Conservation (phyloP, 352 stramenopile species). For the Phytophthora fragariae region DNA sequence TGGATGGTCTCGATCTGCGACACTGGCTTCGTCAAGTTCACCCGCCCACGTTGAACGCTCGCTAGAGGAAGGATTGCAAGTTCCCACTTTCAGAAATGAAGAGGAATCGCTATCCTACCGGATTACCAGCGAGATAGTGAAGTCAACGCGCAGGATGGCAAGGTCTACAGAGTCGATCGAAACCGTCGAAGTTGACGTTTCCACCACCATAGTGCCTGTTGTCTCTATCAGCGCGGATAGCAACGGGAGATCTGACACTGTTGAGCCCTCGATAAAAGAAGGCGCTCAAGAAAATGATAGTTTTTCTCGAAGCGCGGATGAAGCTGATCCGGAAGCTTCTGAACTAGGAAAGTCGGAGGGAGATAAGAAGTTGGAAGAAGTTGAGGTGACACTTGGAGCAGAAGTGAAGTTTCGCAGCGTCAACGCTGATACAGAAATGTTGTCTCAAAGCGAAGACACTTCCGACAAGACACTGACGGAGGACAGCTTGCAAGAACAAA, state of each 20-base stretch:
- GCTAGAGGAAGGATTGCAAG: constrained; percentile 7
- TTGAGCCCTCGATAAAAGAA: constrained; percentile 3
- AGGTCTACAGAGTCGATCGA: constrained; percentile 13
- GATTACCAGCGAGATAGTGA: constrained; percentile 9
- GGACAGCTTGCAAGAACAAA: constrained; percentile 7
- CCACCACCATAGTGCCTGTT: neutral
- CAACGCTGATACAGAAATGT: constrained; percentile 10
- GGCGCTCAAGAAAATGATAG: constrained; percentile 12
- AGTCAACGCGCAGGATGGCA: constrained; percentile 7
- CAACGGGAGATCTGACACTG: constrained; percentile 1
- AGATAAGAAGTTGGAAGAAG: constrained; percentile 19
- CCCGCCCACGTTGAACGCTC: neutral
- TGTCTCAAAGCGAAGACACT: constrained; percentile 6
- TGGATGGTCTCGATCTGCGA: constrained; percentile 60
- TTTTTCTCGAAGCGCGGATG: neutral
- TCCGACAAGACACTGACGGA: neutral
- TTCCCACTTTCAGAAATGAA: neutral
- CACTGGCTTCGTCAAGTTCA: constrained; percentile 9
- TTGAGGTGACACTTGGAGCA: constrained; percentile 27
- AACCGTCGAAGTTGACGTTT: constrained; percentile 12
- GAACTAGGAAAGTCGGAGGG: neutral
- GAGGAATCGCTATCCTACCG: neutral
- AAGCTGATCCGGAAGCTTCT: constrained; percentile 3
- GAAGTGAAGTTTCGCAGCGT: constrained; percentile 10
- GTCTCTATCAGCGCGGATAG: neutral